A percentile compares a stretch with the other conserved stretches of the same genome.
Conservation (phyloP, 208 protist species). For the Leishmania tropica region DNA sequence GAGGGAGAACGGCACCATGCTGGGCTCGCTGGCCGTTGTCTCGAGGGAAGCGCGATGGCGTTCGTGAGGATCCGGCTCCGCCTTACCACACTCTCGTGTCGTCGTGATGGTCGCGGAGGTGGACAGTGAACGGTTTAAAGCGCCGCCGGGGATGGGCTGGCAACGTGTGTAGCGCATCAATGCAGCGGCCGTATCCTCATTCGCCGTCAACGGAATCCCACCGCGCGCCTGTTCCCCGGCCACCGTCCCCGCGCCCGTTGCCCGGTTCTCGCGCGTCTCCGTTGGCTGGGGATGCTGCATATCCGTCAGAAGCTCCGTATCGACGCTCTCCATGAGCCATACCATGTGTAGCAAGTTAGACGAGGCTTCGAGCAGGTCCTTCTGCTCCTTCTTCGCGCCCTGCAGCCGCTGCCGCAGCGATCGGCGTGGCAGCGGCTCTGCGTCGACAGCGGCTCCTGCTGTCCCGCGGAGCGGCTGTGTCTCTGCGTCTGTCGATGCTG, state of each 20-base stretch:
- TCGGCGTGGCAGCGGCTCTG: background rate
- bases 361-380: constrained; percentile 19
- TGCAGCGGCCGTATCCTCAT: background rate
- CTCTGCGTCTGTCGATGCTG: background rate
- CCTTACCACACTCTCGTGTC: background rate
- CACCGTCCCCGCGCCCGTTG: background rate
- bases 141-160: background rate
- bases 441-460: background rate
- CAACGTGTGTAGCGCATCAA: background rate
- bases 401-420: constrained; percentile 14
- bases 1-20: constrained; percentile 50
- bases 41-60: background rate
- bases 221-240: background rate
- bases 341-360: constrained; percentile 57
- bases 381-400: constrained; percentile 4
- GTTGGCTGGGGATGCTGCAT: background rate
- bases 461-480: background rate
- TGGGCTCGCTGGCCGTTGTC: constrained; percentile 35
- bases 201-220: background rate
- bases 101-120: background rate
- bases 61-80: background rate
- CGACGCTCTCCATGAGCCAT: constrained; percentile 67
- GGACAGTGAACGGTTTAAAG: background rate
- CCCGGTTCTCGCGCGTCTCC: background rate
- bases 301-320: constrained; percentile 39